Evolutionary conservation across 257 asterid genomes (phyloP).

Genomic region (Solanum raphanifolium): DNA sequence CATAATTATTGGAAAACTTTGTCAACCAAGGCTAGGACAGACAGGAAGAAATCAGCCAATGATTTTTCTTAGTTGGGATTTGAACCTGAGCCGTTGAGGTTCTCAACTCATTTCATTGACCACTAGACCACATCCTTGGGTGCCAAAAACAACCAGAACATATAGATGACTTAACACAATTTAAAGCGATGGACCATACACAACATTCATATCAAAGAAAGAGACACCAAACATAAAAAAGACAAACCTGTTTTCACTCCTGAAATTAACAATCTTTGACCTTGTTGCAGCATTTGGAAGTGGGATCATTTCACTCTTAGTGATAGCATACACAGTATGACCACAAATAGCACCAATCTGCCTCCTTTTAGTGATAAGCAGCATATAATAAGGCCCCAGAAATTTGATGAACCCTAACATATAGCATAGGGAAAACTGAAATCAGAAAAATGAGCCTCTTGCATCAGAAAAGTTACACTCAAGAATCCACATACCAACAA

Average conservation of each 20-base stretch:
- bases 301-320: conserved; percentile 74
- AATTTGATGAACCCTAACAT: conserved; percentile 81
- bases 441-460: conserved; percentile 1
- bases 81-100: not conserved
- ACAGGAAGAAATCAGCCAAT: not conserved
- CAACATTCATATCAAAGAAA: not conserved
- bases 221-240: not conserved
- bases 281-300: conserved; percentile 62
- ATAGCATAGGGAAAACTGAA: conserved; percentile 1
- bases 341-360: conserved; percentile 87
- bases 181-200: not conserved
- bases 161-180: not conserved
- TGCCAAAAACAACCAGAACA: not conserved
- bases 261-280: conserved; percentile 45
- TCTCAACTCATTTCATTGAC: not conserved
- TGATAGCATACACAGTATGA: conserved; percentile 65
- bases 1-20: no score
- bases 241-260: conserved; percentile 71
- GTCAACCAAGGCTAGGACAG: not conserved
- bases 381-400: conserved; percentile 87
- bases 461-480: not conserved
- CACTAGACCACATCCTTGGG: not conserved
- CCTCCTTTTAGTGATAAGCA: conserved; percentile 85
- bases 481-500: conserved; percentile 60
- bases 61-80: not conserved